Evolutionary conservation across 2,329 filamentous ascomycete genomes (phyloP), one percentile per base, ranked within the genome.

Genomic region (Verticillium dahliae): DNA sequence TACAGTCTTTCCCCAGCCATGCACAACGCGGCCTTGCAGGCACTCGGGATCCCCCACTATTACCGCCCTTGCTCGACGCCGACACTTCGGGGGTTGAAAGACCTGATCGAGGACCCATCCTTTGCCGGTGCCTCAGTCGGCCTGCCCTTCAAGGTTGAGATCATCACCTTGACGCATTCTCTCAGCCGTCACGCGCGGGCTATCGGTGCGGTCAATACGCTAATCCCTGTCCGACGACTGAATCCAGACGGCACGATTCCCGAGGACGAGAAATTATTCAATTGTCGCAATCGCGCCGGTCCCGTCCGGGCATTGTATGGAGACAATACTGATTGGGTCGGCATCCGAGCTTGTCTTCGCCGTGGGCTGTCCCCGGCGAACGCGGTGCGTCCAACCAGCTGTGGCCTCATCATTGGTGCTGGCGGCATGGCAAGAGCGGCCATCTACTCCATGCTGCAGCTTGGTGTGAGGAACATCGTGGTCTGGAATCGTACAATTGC

Each of bases 281-380:
- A 76, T n/a, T 80, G 84, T 62, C 79, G 85, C 60, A 88, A 88
- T 64, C 81, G 85, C 54, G 81, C 86, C 1, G 89, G 90, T 0
- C 83, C 86, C 0, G 84, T 91, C 6, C 83, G 84, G 64, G 88
- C 87, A 0, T 78, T 92, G 0, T 90, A 91, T 65, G 90, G 90
- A 1, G 89, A 92, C 62, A 93, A 93, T 63, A 92, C 90, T 0
- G 90, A 93, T 71, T 93, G 90, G 87, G 89, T 92, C 38, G 90
- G 90, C 5, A 90, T 93, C 52, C 80, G 88, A 60, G 89, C 88
- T 3, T 92, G 89, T 69, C 84, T 93, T 52, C 82, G 87, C 6
- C 81, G 89, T 37, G 89, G 89, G 1, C 77, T 92, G 1, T 92
- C 90, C 0, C 90, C 90, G 0, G 87, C 89, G 3, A 89, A 89